Base-by-base conservation (phyloP, 768 basidiomycete species). In the Suillus bovinus region DNA sequence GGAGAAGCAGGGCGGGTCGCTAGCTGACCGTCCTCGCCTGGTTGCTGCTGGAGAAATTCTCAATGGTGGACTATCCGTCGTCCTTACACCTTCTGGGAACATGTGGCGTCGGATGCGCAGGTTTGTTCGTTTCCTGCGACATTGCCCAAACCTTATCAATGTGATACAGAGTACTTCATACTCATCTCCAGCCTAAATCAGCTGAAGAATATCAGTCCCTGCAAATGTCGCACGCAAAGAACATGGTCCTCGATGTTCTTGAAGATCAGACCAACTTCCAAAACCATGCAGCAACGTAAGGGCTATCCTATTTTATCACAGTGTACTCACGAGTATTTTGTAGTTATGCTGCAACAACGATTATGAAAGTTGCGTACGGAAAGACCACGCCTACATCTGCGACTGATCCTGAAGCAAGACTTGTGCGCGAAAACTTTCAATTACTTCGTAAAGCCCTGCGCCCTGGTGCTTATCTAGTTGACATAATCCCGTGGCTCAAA, bases 101-200 rank as follows among this genome's bases (percentile, higher is more conserved):
- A 49, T 49, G 47, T 49, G 47, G 47, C 47, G 47, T 49, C 47
- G 47, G 8, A 49, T 49, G 47, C 47, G 47, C 17, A 49, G 47
- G 47, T 49, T 49, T 24, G 47, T 27, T 49, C 8, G 24, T 27
- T 49, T 17, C 47, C 7, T 8, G 47, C 6, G 22, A 14, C 22
- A 16, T 24, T 27, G 8, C 16, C 5, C 8, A 7, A 27, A 9
- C 27, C 16, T 27, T 27, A 27, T 27, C 24, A 10, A 27, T 17
- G 24, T 9, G 47, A 16, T 49, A 27, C 24, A 49, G 47, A 49
- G 47, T 16, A 17, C 47, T 49, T 17, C 47, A 27, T 49, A 49
- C 47, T 16, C 47, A 49, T 49, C 24, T 49, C 24, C 47, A 49
- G 16, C 47, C 46, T 47, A 47, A 47, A 27, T 27, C 47, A 49